Conservation (phyloP, 129 eudicot species). For the Tanacetum coccineum region DNA sequence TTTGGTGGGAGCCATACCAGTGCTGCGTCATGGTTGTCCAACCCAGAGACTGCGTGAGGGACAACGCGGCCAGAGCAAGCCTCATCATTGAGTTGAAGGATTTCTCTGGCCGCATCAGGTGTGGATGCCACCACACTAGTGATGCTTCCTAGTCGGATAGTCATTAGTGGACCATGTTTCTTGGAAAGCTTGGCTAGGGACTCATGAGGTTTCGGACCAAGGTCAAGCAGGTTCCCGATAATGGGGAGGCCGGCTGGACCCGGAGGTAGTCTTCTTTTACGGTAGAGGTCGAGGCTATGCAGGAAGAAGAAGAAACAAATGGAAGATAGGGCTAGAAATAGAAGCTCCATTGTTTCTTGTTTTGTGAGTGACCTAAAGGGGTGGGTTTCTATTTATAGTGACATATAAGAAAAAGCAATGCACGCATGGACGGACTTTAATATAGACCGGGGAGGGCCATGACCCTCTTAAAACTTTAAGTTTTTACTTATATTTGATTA, state of each 20-base stretch:
- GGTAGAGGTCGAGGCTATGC: slow-evolving; percentile 8
- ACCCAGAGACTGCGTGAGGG: slow-evolving; percentile 36
- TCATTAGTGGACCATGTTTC: slow-evolving; percentile 54
- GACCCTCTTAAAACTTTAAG: too few relatives aligned
- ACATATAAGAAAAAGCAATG: neutral
- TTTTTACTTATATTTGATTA: too few relatives aligned
- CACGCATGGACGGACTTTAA: too few relatives aligned
- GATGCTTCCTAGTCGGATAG: slow-evolving; percentile 49
- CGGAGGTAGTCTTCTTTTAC: slow-evolving; percentile 7
- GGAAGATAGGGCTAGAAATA: slow-evolving; percentile 3
- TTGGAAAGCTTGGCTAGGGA: slow-evolving; percentile 38
- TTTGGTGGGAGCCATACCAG: slow-evolving; percentile 43
- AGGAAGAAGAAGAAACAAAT: slow-evolving; percentile 4
- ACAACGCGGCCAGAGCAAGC: slow-evolving; percentile 45
- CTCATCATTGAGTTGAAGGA: slow-evolving; percentile 49
- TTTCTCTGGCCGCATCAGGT: slow-evolving; percentile 48
- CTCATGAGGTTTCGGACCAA: slow-evolving; percentile 44
- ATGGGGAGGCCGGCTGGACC: slow-evolving; percentile 44
- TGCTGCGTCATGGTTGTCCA: slow-evolving; percentile 28
- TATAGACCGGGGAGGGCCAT: too few relatives aligned
- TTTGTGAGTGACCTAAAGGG: neutral
- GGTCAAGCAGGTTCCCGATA: slow-evolving; percentile 42
- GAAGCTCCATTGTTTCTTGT: slow-evolving; percentile 14
- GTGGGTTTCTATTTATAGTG: slow-evolving; percentile 9
- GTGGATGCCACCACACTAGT: slow-evolving; percentile 56